phyloP scores from a whole-genome alignment of 352 stramenopile species.

The Stramenopiles sp. region DNA sequence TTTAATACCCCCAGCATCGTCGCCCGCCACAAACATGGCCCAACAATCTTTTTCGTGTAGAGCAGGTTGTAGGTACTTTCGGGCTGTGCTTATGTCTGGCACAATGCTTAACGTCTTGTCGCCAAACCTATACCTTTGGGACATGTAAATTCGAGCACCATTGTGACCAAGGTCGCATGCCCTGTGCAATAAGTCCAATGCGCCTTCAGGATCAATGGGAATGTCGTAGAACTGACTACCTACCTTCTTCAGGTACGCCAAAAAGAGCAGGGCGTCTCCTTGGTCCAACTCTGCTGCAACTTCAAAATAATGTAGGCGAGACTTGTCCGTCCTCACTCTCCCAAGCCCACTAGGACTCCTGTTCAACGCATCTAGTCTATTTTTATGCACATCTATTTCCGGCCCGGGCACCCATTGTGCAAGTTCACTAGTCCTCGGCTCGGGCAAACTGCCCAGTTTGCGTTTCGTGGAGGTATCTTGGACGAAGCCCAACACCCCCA shows the following conservation, averaged over 20 bases:
- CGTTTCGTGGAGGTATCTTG: not conserved
- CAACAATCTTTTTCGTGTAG: not conserved
- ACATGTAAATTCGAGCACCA: not conserved
- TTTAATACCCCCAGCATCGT: not conserved
- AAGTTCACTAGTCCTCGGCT: too few species aligned
- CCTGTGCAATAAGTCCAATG: not conserved
- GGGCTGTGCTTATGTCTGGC: not conserved
- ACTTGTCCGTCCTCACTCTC: too few species aligned
- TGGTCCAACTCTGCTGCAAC: not conserved
- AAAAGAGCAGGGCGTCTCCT: not conserved
- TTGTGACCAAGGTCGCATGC: not conserved
- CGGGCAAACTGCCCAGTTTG: too few species aligned
- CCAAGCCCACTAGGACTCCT: not conserved
- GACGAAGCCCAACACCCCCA: not conserved
- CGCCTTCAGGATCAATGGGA: not conserved
- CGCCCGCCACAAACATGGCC: not conserved
- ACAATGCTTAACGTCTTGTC: conserved; percentile 2
- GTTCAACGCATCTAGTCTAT: not conserved
- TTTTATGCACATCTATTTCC: not conserved
- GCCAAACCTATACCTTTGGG: not conserved
- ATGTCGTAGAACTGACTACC: not conserved
- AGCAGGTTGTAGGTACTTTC: not conserved
- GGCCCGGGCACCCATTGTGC: too few species aligned
- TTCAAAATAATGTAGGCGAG: too few species aligned
- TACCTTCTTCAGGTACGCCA: not conserved